Conservation (phyloP, 495 filamentous ascomycete species). For the Xylaria intraflava region DNA sequence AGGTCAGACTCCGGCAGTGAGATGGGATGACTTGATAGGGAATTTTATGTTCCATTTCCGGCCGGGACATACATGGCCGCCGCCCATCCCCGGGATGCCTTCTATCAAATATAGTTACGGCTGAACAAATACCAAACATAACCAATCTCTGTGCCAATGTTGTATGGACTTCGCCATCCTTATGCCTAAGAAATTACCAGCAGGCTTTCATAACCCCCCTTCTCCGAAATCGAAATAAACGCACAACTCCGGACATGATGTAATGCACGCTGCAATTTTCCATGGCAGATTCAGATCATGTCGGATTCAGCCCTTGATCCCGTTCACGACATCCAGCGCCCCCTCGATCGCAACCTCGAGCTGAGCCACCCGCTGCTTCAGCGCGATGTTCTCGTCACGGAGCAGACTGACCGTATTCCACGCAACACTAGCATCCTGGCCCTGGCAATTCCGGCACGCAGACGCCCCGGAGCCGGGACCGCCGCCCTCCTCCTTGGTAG, state of each 20-base stretch:
- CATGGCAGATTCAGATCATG: neutral
- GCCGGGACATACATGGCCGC: no score
- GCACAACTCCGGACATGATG: neutral
- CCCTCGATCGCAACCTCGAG: constrained; percentile 65
- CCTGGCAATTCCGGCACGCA: constrained; percentile 55
- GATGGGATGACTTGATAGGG: no score
- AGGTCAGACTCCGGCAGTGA: no score
- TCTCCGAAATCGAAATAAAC: neutral
- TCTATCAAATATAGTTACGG: no score
- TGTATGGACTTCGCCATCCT: no score
- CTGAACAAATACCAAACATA: neutral
- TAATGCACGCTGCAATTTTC: neutral
- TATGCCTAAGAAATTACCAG: no score
- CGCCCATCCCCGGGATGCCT: no score
- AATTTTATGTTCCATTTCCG: no score
- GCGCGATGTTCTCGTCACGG: constrained; percentile 63
- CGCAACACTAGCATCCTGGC: constrained; percentile 56
- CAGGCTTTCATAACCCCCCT: neutral
- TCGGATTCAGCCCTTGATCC: constrained; percentile 27
- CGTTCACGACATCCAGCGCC: constrained; percentile 59
- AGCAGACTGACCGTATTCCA: constrained; percentile 66
- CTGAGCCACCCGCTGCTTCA: constrained; percentile 61
- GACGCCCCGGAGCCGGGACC: constrained; percentile 5
- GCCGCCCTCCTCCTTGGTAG: constrained; percentile 17
- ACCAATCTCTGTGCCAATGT: neutral